Percentiles rank a stretch among this genome's conserved stretches.
These are phyloP conservation scores for Serendipita sp. DNA, from an alignment of 768 basidiomycete genomes.

Conservation along the genomic window DNA sequence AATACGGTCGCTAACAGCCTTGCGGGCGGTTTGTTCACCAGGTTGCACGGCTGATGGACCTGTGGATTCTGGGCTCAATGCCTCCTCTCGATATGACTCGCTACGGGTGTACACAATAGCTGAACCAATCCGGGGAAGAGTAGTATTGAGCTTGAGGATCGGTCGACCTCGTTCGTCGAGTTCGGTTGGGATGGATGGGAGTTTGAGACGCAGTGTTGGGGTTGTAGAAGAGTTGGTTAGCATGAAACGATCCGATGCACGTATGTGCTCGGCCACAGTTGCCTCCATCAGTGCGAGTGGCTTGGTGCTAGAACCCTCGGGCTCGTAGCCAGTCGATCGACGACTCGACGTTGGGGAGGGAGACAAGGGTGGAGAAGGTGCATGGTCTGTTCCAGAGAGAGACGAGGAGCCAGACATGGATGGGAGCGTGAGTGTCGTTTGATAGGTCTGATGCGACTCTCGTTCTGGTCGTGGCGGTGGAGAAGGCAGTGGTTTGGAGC, in stretches of 20 bases:
- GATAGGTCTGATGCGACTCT: not conserved
- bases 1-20: not conserved
- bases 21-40: not conserved
- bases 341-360: not conserved
- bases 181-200: not conserved
- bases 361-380: not conserved
- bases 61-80: not conserved
- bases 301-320: no score
- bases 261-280: not conserved
- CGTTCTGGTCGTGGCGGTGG: not conserved
- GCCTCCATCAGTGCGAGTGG: no score
- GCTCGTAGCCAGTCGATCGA: not conserved
- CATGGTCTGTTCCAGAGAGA: no score
- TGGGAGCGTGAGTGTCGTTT: not conserved
- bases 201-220: not conserved
- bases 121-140: not conserved
- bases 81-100: not conserved
- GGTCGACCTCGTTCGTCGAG: not conserved
- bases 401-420: no score
- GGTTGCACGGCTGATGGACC: not conserved
- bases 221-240: not conserved
- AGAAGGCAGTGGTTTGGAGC: conserved; percentile 1
- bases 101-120: not conserved
- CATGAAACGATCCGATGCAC: not conserved
- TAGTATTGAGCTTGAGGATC: not conserved